Evolutionary conservation across 306 rosid genomes (phyloP), one percentile per base, ranked within the genome.

Genomic region (Parietaria judaica): DNA sequence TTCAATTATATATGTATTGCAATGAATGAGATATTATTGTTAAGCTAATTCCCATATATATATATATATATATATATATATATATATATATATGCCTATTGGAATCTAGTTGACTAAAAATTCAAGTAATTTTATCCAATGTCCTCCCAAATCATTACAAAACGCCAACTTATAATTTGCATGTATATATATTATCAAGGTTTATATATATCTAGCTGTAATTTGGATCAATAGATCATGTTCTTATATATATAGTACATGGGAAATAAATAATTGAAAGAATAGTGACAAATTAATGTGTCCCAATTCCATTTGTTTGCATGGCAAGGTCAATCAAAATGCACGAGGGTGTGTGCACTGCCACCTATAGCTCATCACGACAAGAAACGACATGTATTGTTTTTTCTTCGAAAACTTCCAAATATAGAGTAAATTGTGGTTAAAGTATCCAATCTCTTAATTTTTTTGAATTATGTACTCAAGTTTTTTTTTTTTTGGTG

Each of bases 291-390:
- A 11, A 53, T 7, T 31, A 17, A 34, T 15, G 16, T 53, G 57
- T 53, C 57, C 57, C 14, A 7, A 53, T 53, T 53, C 4, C 57
- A 34, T 53, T 53, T 53, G 6, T 23, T 53, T 53, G 36, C 14
- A 17, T 34, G 8, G 57, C 23, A 53, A 34, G 57, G 57, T 15
- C 57, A 53, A 53, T 53, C 57, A 53, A 17, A 17, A 3, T 53
- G 36, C 57, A 53, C 37, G 57, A 53, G 57, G 57, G 57, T 53
- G 36, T 53, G 57, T 15, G n/a, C n/a, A n/a, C n/a, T n/a, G 16
- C 54, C 54, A 50, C 16, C 13, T 50, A 50, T 12, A 36, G 37
- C 57, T 36, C 57, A 17, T 23, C 12, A 53, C 12, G 57, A 53
- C 57, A 53, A 53, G 57, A 53, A 53, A 36, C 57, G 57, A 53